Evolutionary conservation across 441 rosid species (phyloP).

Genomic region (Flueggea neowawraea): DNA sequence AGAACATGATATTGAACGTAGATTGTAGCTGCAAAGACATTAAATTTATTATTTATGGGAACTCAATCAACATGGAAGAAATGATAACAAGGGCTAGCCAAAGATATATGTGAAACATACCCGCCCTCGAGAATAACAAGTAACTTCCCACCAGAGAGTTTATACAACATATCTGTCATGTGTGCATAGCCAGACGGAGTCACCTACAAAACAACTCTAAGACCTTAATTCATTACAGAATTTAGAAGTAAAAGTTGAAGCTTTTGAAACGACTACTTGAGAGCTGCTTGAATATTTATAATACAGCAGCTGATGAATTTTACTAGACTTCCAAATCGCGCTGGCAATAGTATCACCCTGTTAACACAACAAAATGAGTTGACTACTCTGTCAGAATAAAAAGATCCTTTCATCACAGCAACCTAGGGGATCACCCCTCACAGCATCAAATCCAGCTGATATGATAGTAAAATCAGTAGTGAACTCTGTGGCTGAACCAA

Average conservation of each 20-base stretch:
- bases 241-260: not conserved
- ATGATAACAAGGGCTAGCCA: not conserved
- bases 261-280: not conserved
- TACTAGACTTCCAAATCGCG: not conserved
- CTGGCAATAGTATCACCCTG: slow-evolving; percentile 5
- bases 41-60: not conserved
- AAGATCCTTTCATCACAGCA: slow-evolving; percentile 80
- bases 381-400: not conserved
- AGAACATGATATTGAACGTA: slow-evolving; percentile 95
- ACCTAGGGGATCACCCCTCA: slow-evolving; percentile 98
- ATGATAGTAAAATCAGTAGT: slow-evolving; percentile 93
- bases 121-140: slow-evolving; percentile 99
- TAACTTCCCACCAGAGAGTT: slow-evolving; percentile 74
- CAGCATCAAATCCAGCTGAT: slow-evolving; percentile 99
- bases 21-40: slow-evolving; percentile 73
- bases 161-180: slow-evolving; percentile 76
- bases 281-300: too few relatives aligned
- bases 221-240: not conserved
- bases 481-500: slow-evolving; percentile 79
- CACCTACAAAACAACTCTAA: slow-evolving; percentile 39
- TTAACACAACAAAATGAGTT: not conserved
- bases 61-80: not conserved
- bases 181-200: slow-evolving; percentile 91
- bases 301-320: too few relatives aligned
- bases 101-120: slow-evolving; percentile 27